phyloP scores from a whole-genome alignment of 495 filamentous ascomycete genomes.

The Baudoinia panamericana region DNA sequence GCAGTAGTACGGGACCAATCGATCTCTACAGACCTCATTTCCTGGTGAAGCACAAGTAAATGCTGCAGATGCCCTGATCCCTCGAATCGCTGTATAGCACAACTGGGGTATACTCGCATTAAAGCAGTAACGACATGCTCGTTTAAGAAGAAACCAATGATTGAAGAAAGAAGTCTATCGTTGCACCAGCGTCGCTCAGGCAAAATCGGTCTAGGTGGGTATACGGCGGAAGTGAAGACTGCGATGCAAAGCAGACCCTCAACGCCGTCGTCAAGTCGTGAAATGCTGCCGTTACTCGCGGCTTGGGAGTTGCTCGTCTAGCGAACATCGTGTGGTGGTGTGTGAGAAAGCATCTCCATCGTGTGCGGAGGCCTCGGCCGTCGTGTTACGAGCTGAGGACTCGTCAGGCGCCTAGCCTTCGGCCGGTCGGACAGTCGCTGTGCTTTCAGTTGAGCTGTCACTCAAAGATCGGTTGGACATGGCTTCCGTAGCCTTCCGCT shows the following conservation, averaged over 20 bases:
- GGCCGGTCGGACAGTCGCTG: conserved; percentile 11
- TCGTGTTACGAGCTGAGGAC: too few relatives aligned
- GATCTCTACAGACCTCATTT: too few relatives aligned
- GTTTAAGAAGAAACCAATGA: background rate
- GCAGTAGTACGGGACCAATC: too few relatives aligned
- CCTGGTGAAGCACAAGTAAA: too few relatives aligned
- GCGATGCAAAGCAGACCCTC: background rate
- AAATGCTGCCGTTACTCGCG: background rate
- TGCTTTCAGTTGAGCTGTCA: conserved; percentile 20
- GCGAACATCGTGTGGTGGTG: background rate
- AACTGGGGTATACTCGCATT: conserved; percentile 1
- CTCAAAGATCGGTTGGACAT: conserved; percentile 16
- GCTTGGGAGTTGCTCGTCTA: background rate
- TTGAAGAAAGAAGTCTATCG: background rate
- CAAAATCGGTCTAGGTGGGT: conserved; percentile 1
- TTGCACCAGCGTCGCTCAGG: too few relatives aligned
- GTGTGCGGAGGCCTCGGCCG: background rate
- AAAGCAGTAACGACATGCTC: background rate
- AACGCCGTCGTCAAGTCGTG: conserved; percentile 13
- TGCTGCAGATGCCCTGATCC: too few relatives aligned
- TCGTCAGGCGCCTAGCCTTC: too few relatives aligned
- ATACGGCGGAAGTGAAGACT: conserved; percentile 1
- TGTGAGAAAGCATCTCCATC: background rate
- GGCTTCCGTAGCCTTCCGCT: conserved; percentile 31
- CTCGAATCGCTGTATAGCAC: too few relatives aligned